Evolutionary conservation across 192 early-diverging fungal species (phyloP).

Genomic region (Rhizophagus sp.): DNA sequence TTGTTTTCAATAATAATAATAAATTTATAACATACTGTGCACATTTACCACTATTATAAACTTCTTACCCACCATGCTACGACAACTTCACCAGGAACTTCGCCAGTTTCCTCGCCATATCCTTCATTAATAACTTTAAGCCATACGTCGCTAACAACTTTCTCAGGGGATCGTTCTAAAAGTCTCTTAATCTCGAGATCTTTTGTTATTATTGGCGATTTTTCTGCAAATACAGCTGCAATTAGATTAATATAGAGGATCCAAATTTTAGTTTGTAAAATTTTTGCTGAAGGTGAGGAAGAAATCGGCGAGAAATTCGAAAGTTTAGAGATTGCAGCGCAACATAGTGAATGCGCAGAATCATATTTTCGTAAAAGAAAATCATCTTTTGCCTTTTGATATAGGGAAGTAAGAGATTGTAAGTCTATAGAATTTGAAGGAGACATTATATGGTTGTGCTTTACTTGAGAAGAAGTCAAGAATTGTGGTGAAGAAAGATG

Average conservation of each 20-base stretch:
- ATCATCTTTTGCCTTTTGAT: constrained; percentile 40
- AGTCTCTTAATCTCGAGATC: constrained; percentile 4
- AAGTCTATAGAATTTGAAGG: background rate
- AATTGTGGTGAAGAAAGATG: background rate
- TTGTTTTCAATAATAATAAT: too few species aligned
- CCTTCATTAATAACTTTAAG: constrained; percentile 34
- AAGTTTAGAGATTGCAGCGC: constrained; percentile 36
- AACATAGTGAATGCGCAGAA: constrained; percentile 32
- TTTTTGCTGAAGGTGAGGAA: constrained; percentile 30
- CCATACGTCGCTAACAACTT: constrained; percentile 40
- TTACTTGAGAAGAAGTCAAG: background rate
- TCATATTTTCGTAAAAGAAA: constrained; percentile 43
- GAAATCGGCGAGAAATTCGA: constrained; percentile 9
- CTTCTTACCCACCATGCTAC: constrained; percentile 38
- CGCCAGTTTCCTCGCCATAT: constrained; percentile 40
- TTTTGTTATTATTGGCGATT: constrained; percentile 4
- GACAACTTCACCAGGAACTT: constrained; percentile 46
- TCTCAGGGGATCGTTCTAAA: constrained; percentile 34
- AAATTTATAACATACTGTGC: background rate
- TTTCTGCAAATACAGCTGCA: constrained; percentile 43
- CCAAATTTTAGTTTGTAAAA: constrained; percentile 44
- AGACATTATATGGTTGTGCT: background rate
- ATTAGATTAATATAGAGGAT: constrained; percentile 39
- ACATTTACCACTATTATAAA: background rate
- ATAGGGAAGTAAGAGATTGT: constrained; percentile 8